Conservation (phyloP, 495 filamentous ascomycete species). For the Mycothermus thermophilus region DNA sequence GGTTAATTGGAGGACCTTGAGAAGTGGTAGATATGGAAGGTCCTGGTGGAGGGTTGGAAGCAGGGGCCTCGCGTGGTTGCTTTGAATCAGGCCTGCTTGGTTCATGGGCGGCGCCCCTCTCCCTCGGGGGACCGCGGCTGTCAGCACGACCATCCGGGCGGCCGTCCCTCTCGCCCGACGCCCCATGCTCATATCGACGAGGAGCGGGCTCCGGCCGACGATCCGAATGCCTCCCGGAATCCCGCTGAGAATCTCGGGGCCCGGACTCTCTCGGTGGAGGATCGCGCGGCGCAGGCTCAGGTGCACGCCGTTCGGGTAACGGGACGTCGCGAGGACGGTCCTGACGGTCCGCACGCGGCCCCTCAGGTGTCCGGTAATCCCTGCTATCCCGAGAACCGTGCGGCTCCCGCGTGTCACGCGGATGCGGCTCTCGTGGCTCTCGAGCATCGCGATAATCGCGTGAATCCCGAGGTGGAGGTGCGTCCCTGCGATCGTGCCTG, state of each 20-base stretch:
- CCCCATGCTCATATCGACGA: slow-evolving; percentile 21
- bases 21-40: slow-evolving; percentile 21
- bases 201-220: slow-evolving; percentile 20
- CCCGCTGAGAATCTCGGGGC: slow-evolving; percentile 9
- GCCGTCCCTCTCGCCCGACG: too few relatives aligned
- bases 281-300: slow-evolving; percentile 17
- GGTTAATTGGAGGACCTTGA: slow-evolving; percentile 30
- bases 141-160: slow-evolving; percentile 21
- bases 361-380: slow-evolving; percentile 19
- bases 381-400: slow-evolving; percentile 20
- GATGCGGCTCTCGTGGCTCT: slow-evolving; percentile 18
- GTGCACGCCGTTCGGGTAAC: slow-evolving; percentile 13
- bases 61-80: slow-evolving; percentile 11
- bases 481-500: slow-evolving; percentile 21
- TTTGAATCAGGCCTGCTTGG: slow-evolving; percentile 23
- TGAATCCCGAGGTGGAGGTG: slow-evolving; percentile 9
- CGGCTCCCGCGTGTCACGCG: slow-evolving; percentile 25
- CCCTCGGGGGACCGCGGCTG: slow-evolving; percentile 22
- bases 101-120: slow-evolving; percentile 14
- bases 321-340: slow-evolving; percentile 20
- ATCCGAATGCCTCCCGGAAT: slow-evolving; percentile 17
- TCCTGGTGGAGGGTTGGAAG: slow-evolving; percentile 16
- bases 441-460: slow-evolving; percentile 26
- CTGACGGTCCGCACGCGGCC: slow-evolving; percentile 15
- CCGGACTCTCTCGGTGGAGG: neutral